Evolutionary conservation across 2,329 filamentous ascomycete species (phyloP).

Genomic region (Aureobasidium sp.): DNA sequence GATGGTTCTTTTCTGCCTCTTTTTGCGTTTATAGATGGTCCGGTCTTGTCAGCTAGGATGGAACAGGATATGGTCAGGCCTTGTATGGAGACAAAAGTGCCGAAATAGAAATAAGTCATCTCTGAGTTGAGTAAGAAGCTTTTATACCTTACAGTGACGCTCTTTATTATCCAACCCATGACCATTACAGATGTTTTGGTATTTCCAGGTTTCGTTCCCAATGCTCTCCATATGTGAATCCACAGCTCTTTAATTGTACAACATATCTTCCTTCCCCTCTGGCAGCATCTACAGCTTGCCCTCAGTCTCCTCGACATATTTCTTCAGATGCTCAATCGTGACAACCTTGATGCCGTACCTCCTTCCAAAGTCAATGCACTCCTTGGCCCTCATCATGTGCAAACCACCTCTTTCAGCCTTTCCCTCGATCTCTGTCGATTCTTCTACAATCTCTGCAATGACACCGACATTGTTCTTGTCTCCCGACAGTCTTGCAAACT

Average conservation of each 20-base stretch:
- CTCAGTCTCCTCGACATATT: slow-evolving; percentile 70
- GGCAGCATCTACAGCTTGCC: slow-evolving; percentile 33
- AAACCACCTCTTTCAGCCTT: slow-evolving; percentile 54
- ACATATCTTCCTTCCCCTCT: background rate
- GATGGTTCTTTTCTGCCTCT: background rate
- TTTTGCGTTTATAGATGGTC: no score
- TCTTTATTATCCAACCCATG: background rate
- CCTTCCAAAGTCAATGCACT: slow-evolving; percentile 79
- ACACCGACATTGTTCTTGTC: slow-evolving; percentile 57
- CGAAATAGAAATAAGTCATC: no score
- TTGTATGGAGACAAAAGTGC: no score
- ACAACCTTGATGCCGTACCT: slow-evolving; percentile 87
- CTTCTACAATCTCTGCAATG: slow-evolving; percentile 88
- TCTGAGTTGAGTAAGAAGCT: no score
- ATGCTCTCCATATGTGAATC: background rate
- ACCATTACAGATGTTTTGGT: background rate
- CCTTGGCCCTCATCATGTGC: slow-evolving; percentile 91
- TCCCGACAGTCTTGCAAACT: slow-evolving; percentile 80
- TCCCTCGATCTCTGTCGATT: slow-evolving; percentile 66
- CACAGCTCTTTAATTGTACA: background rate
- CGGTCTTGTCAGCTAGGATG: no score
- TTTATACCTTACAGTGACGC: background rate
- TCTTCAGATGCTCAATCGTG: slow-evolving; percentile 86
- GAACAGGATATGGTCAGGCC: no score
- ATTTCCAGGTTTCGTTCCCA: background rate